These are phyloP conservation scores for Glycine tomentella DNA, from an alignment of 306 rosid species.

Conservation along the genomic window DNA sequence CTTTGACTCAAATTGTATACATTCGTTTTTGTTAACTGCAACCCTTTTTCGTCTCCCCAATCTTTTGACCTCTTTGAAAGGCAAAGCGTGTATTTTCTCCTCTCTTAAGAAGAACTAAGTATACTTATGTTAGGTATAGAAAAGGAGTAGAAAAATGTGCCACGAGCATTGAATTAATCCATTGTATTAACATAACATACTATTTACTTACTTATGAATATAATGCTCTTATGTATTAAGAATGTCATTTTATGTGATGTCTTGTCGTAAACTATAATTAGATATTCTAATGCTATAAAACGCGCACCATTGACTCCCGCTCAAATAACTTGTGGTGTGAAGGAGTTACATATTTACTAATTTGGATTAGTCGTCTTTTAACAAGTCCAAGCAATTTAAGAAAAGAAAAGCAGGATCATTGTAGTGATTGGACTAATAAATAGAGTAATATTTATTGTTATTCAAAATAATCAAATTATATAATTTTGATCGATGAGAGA, in stretches of 20 bases:
- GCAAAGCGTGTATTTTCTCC: slow-evolving; percentile 65
- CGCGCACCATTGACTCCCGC: slow-evolving; percentile 7
- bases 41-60: slow-evolving; percentile 53
- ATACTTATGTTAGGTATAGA: slow-evolving; percentile 61
- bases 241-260: slow-evolving; percentile 48
- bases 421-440: not conserved
- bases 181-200: slow-evolving; percentile 47
- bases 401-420: too few species aligned
- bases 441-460: not conserved
- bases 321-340: not conserved
- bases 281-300: slow-evolving; percentile 31
- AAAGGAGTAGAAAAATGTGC: slow-evolving; percentile 47
- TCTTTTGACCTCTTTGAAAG: slow-evolving; percentile 69
- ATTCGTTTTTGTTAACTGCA: slow-evolving; percentile 38
- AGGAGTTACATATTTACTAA: not conserved
- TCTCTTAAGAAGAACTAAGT: slow-evolving; percentile 53
- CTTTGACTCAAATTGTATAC: slow-evolving; percentile 75
- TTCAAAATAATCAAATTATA: too few species aligned
- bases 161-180: slow-evolving; percentile 59
- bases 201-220: slow-evolving; percentile 19
- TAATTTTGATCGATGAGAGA: too few species aligned
- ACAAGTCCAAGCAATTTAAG: too few species aligned
- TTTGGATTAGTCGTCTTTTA: too few species aligned
- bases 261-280: slow-evolving; percentile 45
- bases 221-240: not conserved